phyloP scores from a whole-genome alignment of 106 monocot genomes.

The Gastrodia elata region DNA sequence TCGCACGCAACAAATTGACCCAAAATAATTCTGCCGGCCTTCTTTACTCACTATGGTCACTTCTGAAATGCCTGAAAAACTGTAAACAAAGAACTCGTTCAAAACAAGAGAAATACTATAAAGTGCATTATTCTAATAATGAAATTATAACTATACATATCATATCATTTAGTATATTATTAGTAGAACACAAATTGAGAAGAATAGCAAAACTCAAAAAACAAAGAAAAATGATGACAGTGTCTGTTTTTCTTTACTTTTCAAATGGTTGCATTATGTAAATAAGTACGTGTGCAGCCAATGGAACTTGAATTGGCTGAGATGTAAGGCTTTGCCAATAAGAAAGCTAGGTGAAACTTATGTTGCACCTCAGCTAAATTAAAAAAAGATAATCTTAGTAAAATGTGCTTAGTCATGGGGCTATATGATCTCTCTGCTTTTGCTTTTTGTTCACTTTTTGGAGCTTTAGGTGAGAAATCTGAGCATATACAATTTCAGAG shows the following conservation, averaged over 20 bases:
- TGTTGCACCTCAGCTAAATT: background rate
- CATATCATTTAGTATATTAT: background rate
- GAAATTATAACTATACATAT: background rate
- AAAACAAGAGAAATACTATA: background rate
- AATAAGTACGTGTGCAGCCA: too few species aligned
- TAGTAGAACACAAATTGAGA: too few species aligned
- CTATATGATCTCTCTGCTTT: background rate
- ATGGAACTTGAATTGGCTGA: too few species aligned
- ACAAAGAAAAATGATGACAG: too few species aligned
- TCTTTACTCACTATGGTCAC: background rate
- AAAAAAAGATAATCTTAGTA: background rate
- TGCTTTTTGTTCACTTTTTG: background rate
- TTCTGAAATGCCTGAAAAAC: background rate
- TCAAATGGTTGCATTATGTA: too few species aligned
- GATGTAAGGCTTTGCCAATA: too few species aligned
- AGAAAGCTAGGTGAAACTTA: too few species aligned
- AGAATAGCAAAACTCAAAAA: too few species aligned
- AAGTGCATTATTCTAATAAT: background rate
- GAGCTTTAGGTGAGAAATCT: background rate
- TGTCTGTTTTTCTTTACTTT: too few species aligned
- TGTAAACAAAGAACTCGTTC: background rate
- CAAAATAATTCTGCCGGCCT: too few species aligned
- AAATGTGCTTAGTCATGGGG: background rate
- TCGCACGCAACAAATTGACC: background rate
- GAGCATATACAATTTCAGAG: background rate